Base-by-base conservation (phyloP, 129 eudicot genomes). In the Dittrichia graveolens region DNA sequence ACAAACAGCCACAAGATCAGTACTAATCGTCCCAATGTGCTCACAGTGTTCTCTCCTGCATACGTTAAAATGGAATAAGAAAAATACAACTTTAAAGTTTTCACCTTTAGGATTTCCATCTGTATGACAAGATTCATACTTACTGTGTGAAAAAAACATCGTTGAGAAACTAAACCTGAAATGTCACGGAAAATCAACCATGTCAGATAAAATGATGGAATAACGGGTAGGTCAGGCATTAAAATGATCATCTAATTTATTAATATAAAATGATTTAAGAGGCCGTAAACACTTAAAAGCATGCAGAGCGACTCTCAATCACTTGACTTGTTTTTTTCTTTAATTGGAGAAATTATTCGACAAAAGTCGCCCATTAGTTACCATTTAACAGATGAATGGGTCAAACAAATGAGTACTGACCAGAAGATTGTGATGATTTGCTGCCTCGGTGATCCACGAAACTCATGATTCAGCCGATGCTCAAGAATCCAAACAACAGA, bases 91-190 rank as follows among this genome's bases (percentile, higher is more conserved):
- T 15, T 37, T 38, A 41, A 61, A 56, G 7, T 39, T 58, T 53
- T 43, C 6, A n/a, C 18, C 24, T 53, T 64, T 43, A 53, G 35
- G 24, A 12, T 53, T 52, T 53, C 70, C 47, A 13, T 16, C 6
- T 38, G 37, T 39, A 19, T 7, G 57, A 24, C 69, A 49, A 74
- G 65, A 35, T 76, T 54, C 40, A 16, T 81, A 86, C 99, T 79
- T 95, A 95, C 97, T 80, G 82, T 95, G 99, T 37, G 99, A 76
- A 71, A 95, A 95, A 73, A 91, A 95, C 99, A 95, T 95, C 5
- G 99, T 95, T 62, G 99, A 95, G 86, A 95, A 86, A 76, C 99
- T 95, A 78, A 95, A 94, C 98, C 98, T 94, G 98, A 84, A 81
- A 74, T 73, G 39, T 54, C 54, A 59, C 60, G 31, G 38, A 42